Percentiles rank a stretch among this genome's conserved stretches.
Conservation (phyloP, 2,329 filamentous ascomycete genomes). For the Calonectria pteridis region DNA sequence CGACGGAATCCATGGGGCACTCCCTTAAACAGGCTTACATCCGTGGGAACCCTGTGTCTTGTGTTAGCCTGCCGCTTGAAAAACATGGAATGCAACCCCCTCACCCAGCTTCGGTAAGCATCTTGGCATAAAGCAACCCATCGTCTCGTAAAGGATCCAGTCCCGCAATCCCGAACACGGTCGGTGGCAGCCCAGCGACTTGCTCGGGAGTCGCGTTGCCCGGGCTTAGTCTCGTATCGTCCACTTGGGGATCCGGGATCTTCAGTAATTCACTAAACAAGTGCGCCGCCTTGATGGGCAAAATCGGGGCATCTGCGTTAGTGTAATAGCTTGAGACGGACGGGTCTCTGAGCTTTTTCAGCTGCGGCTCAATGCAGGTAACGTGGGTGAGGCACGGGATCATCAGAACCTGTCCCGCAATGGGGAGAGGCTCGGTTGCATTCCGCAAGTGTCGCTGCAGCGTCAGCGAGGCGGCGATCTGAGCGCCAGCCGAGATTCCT, state of each 20-base stretch:
- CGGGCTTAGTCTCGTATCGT: slow-evolving; percentile 55
- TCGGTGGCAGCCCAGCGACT: slow-evolving; percentile 58
- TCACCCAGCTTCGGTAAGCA: slow-evolving; percentile 58
- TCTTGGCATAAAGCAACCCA: slow-evolving; percentile 59
- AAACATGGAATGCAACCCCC: slow-evolving; percentile 30
- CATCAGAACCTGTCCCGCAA: slow-evolving; percentile 65
- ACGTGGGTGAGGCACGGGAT: slow-evolving; percentile 57
- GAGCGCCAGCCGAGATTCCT: slow-evolving; percentile 61
- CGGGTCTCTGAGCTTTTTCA: slow-evolving; percentile 50
- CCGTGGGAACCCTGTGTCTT: slow-evolving; percentile 58
- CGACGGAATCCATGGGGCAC: slow-evolving; percentile 64
- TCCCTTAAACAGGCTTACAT: slow-evolving; percentile 62
- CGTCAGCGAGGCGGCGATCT: slow-evolving; percentile 54
- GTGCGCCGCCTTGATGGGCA: slow-evolving; percentile 49
- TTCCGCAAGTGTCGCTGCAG: slow-evolving; percentile 51
- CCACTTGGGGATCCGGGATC: slow-evolving; percentile 35
- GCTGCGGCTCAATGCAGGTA: slow-evolving; percentile 36
- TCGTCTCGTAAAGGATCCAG: slow-evolving; percentile 63
- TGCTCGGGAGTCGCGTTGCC: slow-evolving; percentile 43
- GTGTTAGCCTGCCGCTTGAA: background rate
- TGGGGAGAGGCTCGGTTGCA: slow-evolving; percentile 33
- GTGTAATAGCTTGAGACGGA: slow-evolving; percentile 57
- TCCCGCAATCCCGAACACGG: slow-evolving; percentile 59
- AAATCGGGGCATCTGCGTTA: slow-evolving; percentile 62
- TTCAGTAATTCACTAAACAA: slow-evolving; percentile 46